Evolutionary conservation across 2,329 filamentous ascomycete species (phyloP).

Genomic region (Fusarium multiceps): DNA sequence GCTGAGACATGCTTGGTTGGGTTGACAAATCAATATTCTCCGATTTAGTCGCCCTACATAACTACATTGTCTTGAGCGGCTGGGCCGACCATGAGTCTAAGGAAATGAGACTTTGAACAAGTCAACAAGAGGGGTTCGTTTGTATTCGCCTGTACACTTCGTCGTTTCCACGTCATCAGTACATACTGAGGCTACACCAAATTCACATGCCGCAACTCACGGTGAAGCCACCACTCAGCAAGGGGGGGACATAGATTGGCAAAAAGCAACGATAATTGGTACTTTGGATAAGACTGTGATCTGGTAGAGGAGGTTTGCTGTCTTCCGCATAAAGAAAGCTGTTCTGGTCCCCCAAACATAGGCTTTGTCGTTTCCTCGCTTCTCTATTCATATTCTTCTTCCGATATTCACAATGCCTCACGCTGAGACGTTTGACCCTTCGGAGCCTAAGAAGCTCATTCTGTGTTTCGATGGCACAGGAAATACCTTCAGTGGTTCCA

Average conservation of each 20-base stretch:
- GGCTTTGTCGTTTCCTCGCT: not conserved
- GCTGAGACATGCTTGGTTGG: conserved; percentile 15
- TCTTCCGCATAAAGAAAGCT: conserved; percentile 28
- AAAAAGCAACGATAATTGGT: not conserved
- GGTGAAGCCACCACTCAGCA: not conserved
- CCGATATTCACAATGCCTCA: conserved; percentile 27
- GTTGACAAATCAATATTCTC: conserved; percentile 16
- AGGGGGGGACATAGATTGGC: not conserved
- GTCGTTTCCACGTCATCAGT: not conserved
- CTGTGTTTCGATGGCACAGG: conserved; percentile 63
- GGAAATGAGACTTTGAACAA: not conserved
- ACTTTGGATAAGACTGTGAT: not conserved
- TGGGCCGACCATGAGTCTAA: not conserved
- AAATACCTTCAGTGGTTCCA: conserved; percentile 58
- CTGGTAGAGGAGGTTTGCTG: not conserved
- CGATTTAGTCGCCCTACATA: conserved; percentile 6
- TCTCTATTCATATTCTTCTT: not conserved
- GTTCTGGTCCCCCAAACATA: conserved; percentile 1
- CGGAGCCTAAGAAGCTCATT: conserved; percentile 55
- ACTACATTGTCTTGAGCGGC: not conserved
- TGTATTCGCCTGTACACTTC: conserved; percentile 1
- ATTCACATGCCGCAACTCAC: not conserved
- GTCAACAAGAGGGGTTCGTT: not conserved
- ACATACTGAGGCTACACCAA: conserved; percentile 7
- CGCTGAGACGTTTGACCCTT: conserved; percentile 14